A percentile compares a stretch with the other conserved stretches of the same genome.
phyloP scores from a whole-genome alignment of 2,329 filamentous ascomycete genomes.

The Fusarium sp. region DNA sequence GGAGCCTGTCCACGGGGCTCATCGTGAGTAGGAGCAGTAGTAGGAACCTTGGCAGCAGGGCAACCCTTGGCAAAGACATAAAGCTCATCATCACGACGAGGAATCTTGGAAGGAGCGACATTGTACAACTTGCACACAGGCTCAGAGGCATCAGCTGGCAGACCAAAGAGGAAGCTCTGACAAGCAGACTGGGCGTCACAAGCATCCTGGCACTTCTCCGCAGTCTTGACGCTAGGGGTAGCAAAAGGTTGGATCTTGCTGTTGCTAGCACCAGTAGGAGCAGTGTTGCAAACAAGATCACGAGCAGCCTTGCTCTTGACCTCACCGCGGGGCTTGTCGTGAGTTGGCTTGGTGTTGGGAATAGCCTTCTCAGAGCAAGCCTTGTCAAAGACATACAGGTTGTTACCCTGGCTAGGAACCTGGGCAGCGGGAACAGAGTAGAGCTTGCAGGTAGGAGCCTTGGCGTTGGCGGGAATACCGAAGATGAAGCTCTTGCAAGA shows the following conservation, averaged over 20 bases:
- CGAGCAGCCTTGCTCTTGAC: not conserved
- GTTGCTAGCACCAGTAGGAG: conserved; percentile 1
- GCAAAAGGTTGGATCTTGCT: conserved; percentile 17
- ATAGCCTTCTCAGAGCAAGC: conserved; percentile 2
- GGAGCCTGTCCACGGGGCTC: conserved; percentile 4
- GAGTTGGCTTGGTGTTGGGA: conserved; percentile 14
- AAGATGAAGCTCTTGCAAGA: conserved; percentile 26
- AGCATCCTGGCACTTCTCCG: conserved; percentile 17
- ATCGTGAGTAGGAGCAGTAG: not conserved
- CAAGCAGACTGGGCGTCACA: conserved; percentile 3
- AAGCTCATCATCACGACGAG: conserved; percentile 7
- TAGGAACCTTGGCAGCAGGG: conserved; percentile 1
- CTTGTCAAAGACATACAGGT: conserved; percentile 17
- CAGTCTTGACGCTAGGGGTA: conserved; percentile 9
- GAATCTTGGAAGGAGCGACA: conserved; percentile 13
- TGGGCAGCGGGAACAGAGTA: not conserved
- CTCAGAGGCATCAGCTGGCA: conserved; percentile 6
- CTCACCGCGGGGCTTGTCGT: conserved; percentile 3
- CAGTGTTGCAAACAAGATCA: conserved; percentile 4
- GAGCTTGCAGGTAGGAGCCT: conserved; percentile 5
- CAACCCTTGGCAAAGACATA: conserved; percentile 23
- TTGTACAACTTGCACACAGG: conserved; percentile 24
- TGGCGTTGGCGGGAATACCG: not conserved
- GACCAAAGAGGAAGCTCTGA: conserved; percentile 26
- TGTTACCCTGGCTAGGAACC: conserved; percentile 7